Base-by-base conservation (phyloP, 2,329 filamentous ascomycete genomes). In the Fusarium gaditjirri region DNA sequence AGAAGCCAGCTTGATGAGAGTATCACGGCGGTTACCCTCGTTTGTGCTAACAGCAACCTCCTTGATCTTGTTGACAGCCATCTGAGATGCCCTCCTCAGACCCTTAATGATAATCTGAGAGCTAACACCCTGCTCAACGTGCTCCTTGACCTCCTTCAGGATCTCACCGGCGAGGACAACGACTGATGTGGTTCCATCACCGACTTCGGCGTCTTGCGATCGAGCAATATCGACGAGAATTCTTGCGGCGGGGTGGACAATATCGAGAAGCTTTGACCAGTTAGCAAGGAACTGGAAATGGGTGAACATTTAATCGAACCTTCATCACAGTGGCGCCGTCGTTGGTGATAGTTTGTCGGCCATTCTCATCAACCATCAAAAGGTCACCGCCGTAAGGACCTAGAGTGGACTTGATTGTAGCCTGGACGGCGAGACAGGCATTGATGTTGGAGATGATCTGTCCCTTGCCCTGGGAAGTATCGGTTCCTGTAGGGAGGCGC, bases 311-410 rank as follows among this genome's bases (percentile, higher is more conserved):
- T 23, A 38, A 19, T 47, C 13, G 76, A 82, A 94, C 93, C 91
- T 98, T 98, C 96, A 99, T 99, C 70, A 98, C 96, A 55, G 96
- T 99, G 53, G 96, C 96, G 80, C 96, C 96, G 86, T 99, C 96
- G 84, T 99, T 99, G 78, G 96, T 99, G 81, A 99, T 98, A 61
- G 96, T 99, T 86, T 98, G 94, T 83, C 86, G 92, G 82, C 96
- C 96, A 87, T 98, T 98, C 83, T 91, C 92, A 84, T 98, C 96
- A 62, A 98, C 95, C 85, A 99, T 92, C 82, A 99, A 88, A 81
- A 98, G 86, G 85, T 99, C 96, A 79, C 96, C 96, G 81, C 96
- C 96, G 84, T 98, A 99, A 38, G 96, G 96, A 43, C 96, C 96
- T 39, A 99, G 88, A 25, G 96, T 99, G 78, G 93, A 94, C 86